phyloP scores from a whole-genome alignment of 208 protist genomes.

The Ichthyophonus hoferi region DNA sequence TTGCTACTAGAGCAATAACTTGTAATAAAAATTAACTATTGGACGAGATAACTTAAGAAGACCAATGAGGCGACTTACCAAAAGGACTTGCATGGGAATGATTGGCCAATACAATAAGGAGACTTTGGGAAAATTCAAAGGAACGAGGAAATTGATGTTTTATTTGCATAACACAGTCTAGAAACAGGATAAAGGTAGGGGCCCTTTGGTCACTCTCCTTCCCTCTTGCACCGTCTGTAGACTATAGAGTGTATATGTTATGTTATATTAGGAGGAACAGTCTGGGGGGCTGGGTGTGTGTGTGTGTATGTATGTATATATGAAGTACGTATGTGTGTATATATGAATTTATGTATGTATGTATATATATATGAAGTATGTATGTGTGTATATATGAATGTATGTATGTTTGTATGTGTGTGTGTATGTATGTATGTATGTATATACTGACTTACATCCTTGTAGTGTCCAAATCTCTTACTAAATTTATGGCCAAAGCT shows the following conservation, averaged over 20 bases:
- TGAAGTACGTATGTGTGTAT: not conserved
- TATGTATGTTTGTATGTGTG: not conserved
- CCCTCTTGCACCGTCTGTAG: not conserved
- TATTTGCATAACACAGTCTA: constrained; percentile 36
- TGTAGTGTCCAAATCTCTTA: not conserved
- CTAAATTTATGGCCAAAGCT: constrained; percentile 82
- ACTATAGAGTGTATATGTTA: not conserved
- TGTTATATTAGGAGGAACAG: not conserved
- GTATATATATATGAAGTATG: not conserved
- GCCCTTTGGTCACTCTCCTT: not conserved
- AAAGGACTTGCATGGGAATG: not conserved
- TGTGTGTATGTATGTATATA: not conserved
- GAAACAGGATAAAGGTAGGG: constrained; percentile 42
- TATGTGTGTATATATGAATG: not conserved
- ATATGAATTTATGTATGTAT: not conserved
- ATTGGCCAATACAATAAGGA: not conserved
- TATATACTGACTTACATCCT: not conserved
- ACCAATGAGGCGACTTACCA: too few species aligned
- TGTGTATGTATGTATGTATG: not conserved
- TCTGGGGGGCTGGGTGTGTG: not conserved
- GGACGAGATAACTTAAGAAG: too few species aligned
- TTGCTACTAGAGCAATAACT: too few species aligned
- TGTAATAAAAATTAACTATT: too few species aligned
- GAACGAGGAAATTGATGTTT: constrained; percentile 25
- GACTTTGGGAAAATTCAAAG: constrained; percentile 54